Percentiles rank a stretch among this genome's conserved stretches.
Conservation (phyloP, 1,139 yeast genomes). For the Lodderomyces jiufengensis region DNA sequence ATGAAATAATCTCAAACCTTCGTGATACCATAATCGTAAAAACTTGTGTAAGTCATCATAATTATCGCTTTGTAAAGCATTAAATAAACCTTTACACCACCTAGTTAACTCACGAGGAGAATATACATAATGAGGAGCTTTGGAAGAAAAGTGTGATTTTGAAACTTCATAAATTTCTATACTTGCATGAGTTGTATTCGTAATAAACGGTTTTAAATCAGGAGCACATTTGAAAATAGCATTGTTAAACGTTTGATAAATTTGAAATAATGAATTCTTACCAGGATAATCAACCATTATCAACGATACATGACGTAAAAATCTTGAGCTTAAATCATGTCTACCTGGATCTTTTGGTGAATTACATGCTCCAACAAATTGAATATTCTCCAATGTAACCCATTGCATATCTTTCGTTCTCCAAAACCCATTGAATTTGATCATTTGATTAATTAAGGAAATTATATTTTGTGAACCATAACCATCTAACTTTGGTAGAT, state of each 20-base stretch:
- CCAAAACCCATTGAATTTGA: slow-evolving; percentile 82
- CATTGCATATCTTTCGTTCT: slow-evolving; percentile 54
- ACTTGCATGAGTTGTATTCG: slow-evolving; percentile 61
- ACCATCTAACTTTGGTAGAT: slow-evolving; percentile 70
- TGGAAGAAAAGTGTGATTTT: slow-evolving; percentile 33
- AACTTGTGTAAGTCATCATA: slow-evolving; percentile 39
- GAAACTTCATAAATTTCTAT: slow-evolving; percentile 55
- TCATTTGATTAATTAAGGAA: slow-evolving; percentile 70
- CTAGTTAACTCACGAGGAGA: slow-evolving; percentile 92
- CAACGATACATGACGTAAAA: slow-evolving; percentile 65
- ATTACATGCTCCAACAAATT: slow-evolving; percentile 93
- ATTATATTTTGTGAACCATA: slow-evolving; percentile 77
- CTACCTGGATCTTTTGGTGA: slow-evolving; percentile 85
- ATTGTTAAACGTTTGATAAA: slow-evolving; percentile 56
- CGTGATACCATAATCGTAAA: slow-evolving; percentile 76
- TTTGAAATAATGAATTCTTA: slow-evolving; percentile 55
- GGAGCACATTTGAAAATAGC: slow-evolving; percentile 67
- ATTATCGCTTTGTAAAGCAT: slow-evolving; percentile 44
- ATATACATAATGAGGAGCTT: slow-evolving; percentile 57
- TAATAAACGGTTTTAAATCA: slow-evolving; percentile 51
- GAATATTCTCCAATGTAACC: slow-evolving; percentile 65
- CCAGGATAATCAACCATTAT: slow-evolving; percentile 83
- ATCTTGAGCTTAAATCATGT: slow-evolving; percentile 53
- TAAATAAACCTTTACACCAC: slow-evolving; percentile 77
- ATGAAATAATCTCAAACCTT: slow-evolving; percentile 70